Evolutionary conservation across 495 filamentous ascomycete genomes (phyloP).

Genomic region (Darksidea phi): DNA sequence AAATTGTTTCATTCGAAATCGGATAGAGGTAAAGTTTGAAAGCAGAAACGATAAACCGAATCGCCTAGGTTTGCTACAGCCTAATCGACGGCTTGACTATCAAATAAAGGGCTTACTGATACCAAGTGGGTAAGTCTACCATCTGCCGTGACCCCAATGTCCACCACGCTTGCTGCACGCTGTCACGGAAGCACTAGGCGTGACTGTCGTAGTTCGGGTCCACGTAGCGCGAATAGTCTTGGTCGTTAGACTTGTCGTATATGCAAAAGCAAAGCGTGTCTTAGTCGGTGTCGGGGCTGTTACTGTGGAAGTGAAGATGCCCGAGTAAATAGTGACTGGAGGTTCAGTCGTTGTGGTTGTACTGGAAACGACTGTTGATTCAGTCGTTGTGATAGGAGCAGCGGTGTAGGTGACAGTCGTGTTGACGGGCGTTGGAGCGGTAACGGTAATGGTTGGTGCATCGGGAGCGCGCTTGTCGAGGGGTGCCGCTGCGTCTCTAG

Average conservation of each 20-base stretch:
- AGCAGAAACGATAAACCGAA: no score
- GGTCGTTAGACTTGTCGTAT: constrained; percentile 27
- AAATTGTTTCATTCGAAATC: no score
- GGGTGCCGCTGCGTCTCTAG: constrained; percentile 1
- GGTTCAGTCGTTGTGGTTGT: constrained; percentile 23
- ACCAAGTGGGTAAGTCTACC: neutral
- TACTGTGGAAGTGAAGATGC: constrained; percentile 32
- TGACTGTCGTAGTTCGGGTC: constrained; percentile 35
- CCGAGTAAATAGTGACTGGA: constrained; percentile 34
- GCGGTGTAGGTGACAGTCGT: constrained; percentile 25
- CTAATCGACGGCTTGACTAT: no score
- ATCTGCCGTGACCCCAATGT: constrained; percentile 17
- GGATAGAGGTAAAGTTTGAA: no score
- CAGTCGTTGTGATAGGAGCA: constrained; percentile 19
- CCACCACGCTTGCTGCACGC: constrained; percentile 29
- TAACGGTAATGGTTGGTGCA: constrained; percentile 30
- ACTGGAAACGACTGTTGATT: constrained; percentile 9
- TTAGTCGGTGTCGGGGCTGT: constrained; percentile 33
- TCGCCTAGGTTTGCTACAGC: no score
- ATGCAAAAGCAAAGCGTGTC: constrained; percentile 26
- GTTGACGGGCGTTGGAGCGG: constrained; percentile 20
- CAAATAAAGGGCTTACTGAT: no score
- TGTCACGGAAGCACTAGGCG: constrained; percentile 29
- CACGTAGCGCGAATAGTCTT: constrained; percentile 36
- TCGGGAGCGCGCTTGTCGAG: constrained; percentile 33